phyloP scores from a whole-genome alignment of 768 basidiomycete species.

The Gyrodon lividus region DNA sequence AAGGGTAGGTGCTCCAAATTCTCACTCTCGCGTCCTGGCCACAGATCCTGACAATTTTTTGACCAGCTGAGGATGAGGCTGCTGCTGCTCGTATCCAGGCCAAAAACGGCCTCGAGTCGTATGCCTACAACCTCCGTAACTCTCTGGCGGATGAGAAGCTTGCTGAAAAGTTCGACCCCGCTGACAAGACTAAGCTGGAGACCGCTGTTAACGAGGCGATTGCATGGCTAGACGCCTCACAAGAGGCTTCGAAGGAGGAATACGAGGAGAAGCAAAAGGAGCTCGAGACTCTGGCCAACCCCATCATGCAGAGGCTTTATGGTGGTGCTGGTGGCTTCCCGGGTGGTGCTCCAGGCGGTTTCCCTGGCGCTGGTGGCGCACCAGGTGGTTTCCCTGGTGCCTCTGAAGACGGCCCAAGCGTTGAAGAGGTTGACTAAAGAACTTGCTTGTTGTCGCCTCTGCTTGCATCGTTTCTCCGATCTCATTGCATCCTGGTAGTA shows the following conservation, averaged over 20 bases:
- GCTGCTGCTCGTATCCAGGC: slow-evolving; percentile 78
- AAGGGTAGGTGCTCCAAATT: slow-evolving; percentile 50
- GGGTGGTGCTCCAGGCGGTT: slow-evolving; percentile 54
- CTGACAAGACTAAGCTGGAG: slow-evolving; percentile 84
- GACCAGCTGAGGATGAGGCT: slow-evolving; percentile 77
- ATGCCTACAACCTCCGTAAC: slow-evolving; percentile 93
- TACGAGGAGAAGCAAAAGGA: slow-evolving; percentile 93
- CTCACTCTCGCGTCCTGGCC: background rate
- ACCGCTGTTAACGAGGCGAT: slow-evolving; percentile 79
- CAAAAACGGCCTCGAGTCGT: slow-evolving; percentile 94
- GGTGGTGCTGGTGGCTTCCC: slow-evolving; percentile 59
- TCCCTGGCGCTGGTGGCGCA: slow-evolving; percentile 52
- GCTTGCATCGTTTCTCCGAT: slow-evolving; percentile 22
- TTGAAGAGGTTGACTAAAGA: slow-evolving; percentile 85
- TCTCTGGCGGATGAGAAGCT: slow-evolving; percentile 84
- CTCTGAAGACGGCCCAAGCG: slow-evolving; percentile 80
- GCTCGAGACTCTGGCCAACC: slow-evolving; percentile 79
- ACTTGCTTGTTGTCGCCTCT: slow-evolving; percentile 12
- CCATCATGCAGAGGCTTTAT: slow-evolving; percentile 75
- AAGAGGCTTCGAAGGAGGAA: slow-evolving; percentile 92
- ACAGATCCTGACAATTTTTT: slow-evolving; percentile 10
- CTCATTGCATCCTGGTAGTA: slow-evolving; percentile 32
- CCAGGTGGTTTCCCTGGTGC: slow-evolving; percentile 72
- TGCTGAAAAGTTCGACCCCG: slow-evolving; percentile 81
- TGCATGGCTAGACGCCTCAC: slow-evolving; percentile 80